Evolutionary conservation across 179 eudicot genomes (phyloP).

Genomic region (Patellifolia procumbens): DNA sequence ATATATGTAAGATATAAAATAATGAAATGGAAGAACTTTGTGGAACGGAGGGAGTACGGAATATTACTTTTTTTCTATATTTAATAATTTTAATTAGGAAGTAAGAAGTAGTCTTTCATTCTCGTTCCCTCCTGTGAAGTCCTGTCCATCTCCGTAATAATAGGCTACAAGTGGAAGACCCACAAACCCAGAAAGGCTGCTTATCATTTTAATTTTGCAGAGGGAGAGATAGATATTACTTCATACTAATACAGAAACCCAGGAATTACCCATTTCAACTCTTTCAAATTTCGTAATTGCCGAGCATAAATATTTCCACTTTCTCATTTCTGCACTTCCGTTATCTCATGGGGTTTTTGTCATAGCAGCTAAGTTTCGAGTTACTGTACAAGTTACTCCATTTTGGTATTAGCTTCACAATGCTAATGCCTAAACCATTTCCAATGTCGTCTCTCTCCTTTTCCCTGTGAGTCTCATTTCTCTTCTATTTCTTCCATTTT

Average conservation of each 20-base stretch:
- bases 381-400: background rate
- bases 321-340: background rate
- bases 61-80: too few relatives aligned
- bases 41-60: too few relatives aligned
- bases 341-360: background rate
- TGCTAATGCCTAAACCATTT: background rate
- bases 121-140: background rate
- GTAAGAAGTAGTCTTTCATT: background rate
- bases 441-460: background rate
- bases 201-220: background rate
- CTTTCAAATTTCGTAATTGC: background rate
- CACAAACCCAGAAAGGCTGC: background rate
- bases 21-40: too few relatives aligned
- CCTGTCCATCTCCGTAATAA: background rate
- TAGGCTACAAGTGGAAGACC: background rate
- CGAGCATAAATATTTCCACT: background rate
- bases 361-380: background rate
- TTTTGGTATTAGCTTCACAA: background rate
- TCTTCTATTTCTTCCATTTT: background rate
- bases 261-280: too few relatives aligned
- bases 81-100: too few relatives aligned
- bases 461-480: background rate
- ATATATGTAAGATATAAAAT: too few relatives aligned
- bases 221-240: background rate
- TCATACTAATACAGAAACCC: background rate